Evolutionary conservation across 1,284 basidiomycete species (phyloP), one percentile per base, ranked within the genome.

Genomic region (Rhodotorula mucilaginosa): DNA sequence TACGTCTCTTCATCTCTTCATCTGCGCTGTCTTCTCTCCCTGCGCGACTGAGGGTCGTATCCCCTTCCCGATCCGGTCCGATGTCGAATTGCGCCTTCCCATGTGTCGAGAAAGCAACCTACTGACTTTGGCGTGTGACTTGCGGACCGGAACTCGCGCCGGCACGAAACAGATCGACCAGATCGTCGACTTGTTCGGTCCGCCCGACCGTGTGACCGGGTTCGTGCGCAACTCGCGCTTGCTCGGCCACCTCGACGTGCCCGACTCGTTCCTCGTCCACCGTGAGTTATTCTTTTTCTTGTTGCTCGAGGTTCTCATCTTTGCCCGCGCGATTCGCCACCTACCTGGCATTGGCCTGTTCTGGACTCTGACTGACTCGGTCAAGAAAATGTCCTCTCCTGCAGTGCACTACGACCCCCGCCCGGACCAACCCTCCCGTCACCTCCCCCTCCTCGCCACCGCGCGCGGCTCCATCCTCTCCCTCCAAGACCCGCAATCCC

Each of bases 101-200:
- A 34, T 34, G 3, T 34, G 31, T 3, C 31, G 31, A 34, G 6
- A 34, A 6, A 34, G 31, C 31, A 34, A 34, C 31, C 31, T 34
- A 34, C 31, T 34, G 31, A 34, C 31, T 34, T 34, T 34, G 3
- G 31, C 3, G 31, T 34, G 31, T 34, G 6, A 34, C 31, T 34
- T 34, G 31, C 3, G 3, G 31, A 34, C 31, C 31, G 31, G 31
- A 34, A 34, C 31, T 34, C 31, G 31, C 31, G 31, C 31, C 31
- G 31, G 31, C 6, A 34, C 31, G 3, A 34, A 3, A 34, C 34
- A 78, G 69, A 87, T 93, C 77, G 92, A 94, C 82, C 91, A 93
- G 81, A 84, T 87, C 10, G 83, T 93, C 44, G 83, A 84, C 18
- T 84, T 94, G 59, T 93, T 93, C 78, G 92, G 92, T 52, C 83